Evolutionary conservation across 192 early-diverging fungal genomes (phyloP).

Genomic region (Obelidium mucronatum): DNA sequence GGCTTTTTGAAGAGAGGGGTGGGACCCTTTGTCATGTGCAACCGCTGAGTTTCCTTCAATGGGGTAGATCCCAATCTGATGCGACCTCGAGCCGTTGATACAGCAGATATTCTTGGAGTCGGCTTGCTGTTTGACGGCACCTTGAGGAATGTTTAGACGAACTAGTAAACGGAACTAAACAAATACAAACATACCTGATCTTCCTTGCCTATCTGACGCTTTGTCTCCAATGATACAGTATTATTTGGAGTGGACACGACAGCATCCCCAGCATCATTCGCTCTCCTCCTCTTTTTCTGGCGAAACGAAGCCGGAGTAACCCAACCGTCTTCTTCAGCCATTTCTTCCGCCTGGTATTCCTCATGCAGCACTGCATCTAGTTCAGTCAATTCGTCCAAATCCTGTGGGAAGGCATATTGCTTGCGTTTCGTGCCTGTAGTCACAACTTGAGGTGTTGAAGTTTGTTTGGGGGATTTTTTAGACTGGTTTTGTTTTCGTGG

Average conservation of each 20-base stretch:
- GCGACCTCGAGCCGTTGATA: slow-evolving; percentile 14
- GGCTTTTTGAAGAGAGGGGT: slow-evolving; percentile 21
- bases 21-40: background rate
- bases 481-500: background rate
- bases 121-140: background rate
- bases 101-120: background rate
- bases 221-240: background rate
- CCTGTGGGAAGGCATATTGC: background rate
- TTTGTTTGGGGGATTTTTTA: background rate
- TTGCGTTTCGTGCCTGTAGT: slow-evolving; percentile 19
- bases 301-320: slow-evolving; percentile 6
- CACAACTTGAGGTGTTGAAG: background rate
- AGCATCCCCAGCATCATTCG: slow-evolving; percentile 9
- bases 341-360: background rate
- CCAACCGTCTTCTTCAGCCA: slow-evolving; percentile 27
- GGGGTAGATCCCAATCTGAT: slow-evolving; percentile 15
- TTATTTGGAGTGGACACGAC: background rate
- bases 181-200: slow-evolving; percentile 1
- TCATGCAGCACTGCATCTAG: background rate
- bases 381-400: background rate
- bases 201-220: slow-evolving; percentile 9
- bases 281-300: slow-evolving; percentile 6
- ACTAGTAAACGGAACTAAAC: background rate
- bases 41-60: slow-evolving; percentile 16
- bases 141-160: background rate